These are phyloP conservation scores for Kwoniella pini DNA, from an alignment of 768 basidiomycete species.

Conservation along the genomic window DNA sequence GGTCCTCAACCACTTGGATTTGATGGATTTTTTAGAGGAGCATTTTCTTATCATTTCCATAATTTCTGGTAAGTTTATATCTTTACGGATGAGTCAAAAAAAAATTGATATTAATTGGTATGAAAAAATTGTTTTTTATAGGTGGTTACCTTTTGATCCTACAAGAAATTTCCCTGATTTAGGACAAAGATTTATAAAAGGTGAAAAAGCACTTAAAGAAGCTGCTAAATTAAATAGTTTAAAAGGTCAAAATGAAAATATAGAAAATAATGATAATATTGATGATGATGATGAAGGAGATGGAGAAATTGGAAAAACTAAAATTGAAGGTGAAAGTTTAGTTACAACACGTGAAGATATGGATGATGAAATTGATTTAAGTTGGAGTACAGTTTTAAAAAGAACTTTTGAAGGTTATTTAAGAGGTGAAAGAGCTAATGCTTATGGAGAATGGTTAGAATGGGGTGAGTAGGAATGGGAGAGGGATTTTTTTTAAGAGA, in stretches of 20 bases:
- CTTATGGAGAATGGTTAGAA: slow-evolving; percentile 81
- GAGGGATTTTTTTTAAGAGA: neutral
- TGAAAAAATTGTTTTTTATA: slow-evolving; percentile 47
- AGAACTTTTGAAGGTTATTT: slow-evolving; percentile 91
- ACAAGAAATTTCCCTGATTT: slow-evolving; percentile 94
- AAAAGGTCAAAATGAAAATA: slow-evolving; percentile 12
- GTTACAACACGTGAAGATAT: slow-evolving; percentile 38
- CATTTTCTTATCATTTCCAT: slow-evolving; percentile 95
- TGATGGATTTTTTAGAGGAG: slow-evolving; percentile 89
- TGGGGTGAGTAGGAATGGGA: slow-evolving; percentile 53
- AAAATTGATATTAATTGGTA: neutral
- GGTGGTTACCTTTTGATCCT: slow-evolving; percentile 96
- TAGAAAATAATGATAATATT: slow-evolving; percentile 6
- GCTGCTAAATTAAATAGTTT: slow-evolving; percentile 30
- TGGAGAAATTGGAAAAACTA: neutral
- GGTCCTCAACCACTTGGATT: slow-evolving; percentile 86
- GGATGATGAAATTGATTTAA: slow-evolving; percentile 53
- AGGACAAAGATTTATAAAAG: slow-evolving; percentile 72
- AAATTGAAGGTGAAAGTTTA: slow-evolving; percentile 7
- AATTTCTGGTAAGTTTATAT: slow-evolving; percentile 54
- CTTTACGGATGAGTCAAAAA: neutral
- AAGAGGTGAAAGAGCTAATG: slow-evolving; percentile 86
- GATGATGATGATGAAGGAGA: neutral
- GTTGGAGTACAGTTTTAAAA: slow-evolving; percentile 91
- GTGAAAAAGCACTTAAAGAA: slow-evolving; percentile 68